These are phyloP conservation scores for Peniophora sp. DNA, from an alignment of 1,284 basidiomycete species.

Conservation along the genomic window DNA sequence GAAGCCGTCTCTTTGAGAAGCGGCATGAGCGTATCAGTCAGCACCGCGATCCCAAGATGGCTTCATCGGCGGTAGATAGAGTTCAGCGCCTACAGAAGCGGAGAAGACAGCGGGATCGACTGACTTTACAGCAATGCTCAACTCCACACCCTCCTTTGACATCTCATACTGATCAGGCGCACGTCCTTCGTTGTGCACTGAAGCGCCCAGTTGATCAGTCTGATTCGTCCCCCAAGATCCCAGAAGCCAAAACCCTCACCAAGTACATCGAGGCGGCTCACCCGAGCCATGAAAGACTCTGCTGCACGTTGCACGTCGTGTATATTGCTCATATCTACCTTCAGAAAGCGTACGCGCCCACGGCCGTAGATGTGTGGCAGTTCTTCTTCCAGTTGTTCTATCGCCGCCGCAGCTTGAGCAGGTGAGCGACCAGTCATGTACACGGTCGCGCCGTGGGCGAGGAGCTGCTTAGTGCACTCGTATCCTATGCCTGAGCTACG, in stretches of 20 bases:
- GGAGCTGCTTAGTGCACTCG: slow-evolving; percentile 10
- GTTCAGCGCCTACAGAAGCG: background rate
- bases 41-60: background rate
- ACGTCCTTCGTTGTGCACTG: slow-evolving; percentile 49
- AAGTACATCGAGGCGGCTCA: slow-evolving; percentile 8
- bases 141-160: slow-evolving; percentile 6
- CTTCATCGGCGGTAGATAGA: background rate
- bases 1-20: background rate
- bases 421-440: slow-evolving; percentile 11
- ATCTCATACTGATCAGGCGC: background rate
- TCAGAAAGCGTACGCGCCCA: slow-evolving; percentile 2
- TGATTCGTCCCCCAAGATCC: too few species aligned
- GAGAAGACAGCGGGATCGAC: background rate
- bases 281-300: slow-evolving; percentile 5
- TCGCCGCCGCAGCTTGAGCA: slow-evolving; percentile 8
- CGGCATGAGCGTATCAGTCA: background rate
- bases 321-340: slow-evolving; percentile 5
- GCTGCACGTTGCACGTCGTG: slow-evolving; percentile 3
- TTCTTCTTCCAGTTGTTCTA: slow-evolving; percentile 1
- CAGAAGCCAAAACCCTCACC: slow-evolving; percentile 1
- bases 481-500: slow-evolving; percentile 13
- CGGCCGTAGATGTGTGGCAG: background rate
- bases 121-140: slow-evolving; percentile 15
- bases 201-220: background rate
- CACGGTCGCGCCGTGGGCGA: slow-evolving; percentile 13